Base-by-base conservation (phyloP, 768 basidiomycete genomes). In the Suillus discolor region DNA sequence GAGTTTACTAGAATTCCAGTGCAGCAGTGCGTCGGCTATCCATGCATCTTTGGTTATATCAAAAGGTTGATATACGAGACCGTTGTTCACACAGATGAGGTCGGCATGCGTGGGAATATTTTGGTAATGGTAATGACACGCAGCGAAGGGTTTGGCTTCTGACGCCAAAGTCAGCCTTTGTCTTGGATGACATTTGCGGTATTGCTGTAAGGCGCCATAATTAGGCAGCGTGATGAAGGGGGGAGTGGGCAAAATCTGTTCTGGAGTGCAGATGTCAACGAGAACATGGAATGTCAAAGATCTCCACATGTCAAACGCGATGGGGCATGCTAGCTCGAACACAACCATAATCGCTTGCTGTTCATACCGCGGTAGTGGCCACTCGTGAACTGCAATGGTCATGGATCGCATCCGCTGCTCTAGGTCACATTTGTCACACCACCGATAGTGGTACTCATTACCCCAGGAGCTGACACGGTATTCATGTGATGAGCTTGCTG, bases 221-320 rank as follows among this genome's bases (percentile, higher is more conserved):
- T 57, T 23, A 34, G 44, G 11, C 20, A 75, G 71, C 38, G 16
- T 44, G 20, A 65, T 69, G 39, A 69, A 71, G 12, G 69, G 70
- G 3, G 25, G 23, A n/a, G 64, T 42, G 28, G 57, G 28, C 20
- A 64, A 8, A 34, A 34, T 6, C 28, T 65, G n/a, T 55, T 42
- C 31, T 23, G 65, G 67, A 7, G 69, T 69, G 68, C 79, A 79
- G 18, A 83, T 62, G 54, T 82, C 78, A 31, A 78, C 68, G 31
- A 83, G 68, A 38, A 85, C 68, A 51, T 69, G 68, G 64, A 77
- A 80, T 8, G 83, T 84, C 38, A 74, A 71, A 3, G 71, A 73
- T 60, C 85, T 77, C 85, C 85, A 86, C 62, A 80, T 72, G 6
- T 74, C 69, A 68, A 85, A 83, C 12, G 72, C 67, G 3, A 72